These are phyloP conservation scores for Lactarius vividus DNA, from an alignment of 768 basidiomycete species.

Conservation along the genomic window DNA sequence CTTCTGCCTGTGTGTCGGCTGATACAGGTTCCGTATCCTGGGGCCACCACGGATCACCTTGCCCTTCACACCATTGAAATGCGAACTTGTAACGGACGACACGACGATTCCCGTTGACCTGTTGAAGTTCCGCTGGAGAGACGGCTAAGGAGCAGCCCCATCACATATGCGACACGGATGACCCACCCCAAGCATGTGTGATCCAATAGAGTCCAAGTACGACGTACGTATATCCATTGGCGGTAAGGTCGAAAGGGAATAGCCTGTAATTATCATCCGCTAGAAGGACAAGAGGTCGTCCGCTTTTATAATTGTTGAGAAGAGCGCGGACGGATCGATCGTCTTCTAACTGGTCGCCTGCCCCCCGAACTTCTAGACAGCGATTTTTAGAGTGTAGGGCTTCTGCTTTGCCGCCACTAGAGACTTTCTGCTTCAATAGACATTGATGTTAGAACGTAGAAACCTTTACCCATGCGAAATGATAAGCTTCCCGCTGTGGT, in stretches of 20 bases:
- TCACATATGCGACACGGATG: background rate
- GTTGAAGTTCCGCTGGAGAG: conserved; percentile 65
- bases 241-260: conserved; percentile 68
- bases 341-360: conserved; percentile 63
- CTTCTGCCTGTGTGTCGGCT: background rate
- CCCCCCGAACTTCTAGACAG: conserved; percentile 40
- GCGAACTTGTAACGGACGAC: conserved; percentile 81
- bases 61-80: conserved; percentile 79
- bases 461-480: conserved; percentile 76
- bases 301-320: conserved; percentile 51
- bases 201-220: conserved; percentile 74
- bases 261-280: conserved; percentile 70
- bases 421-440: conserved; percentile 9
- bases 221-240: conserved; percentile 49
- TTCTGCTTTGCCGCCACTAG: conserved; percentile 68
- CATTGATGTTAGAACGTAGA: background rate
- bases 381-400: conserved; percentile 47
- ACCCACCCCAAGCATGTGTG: conserved; percentile 65
- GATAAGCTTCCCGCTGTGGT: conserved; percentile 63
- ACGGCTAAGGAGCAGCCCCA: conserved; percentile 1
- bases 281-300: conserved; percentile 63
- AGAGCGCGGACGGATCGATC: conserved; percentile 73
- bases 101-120: conserved; percentile 44
- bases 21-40: background rate
- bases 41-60: conserved; percentile 58